Evolutionary conservation across 352 stramenopile genomes (phyloP).

Genomic region (Vaucheria bursata): DNA sequence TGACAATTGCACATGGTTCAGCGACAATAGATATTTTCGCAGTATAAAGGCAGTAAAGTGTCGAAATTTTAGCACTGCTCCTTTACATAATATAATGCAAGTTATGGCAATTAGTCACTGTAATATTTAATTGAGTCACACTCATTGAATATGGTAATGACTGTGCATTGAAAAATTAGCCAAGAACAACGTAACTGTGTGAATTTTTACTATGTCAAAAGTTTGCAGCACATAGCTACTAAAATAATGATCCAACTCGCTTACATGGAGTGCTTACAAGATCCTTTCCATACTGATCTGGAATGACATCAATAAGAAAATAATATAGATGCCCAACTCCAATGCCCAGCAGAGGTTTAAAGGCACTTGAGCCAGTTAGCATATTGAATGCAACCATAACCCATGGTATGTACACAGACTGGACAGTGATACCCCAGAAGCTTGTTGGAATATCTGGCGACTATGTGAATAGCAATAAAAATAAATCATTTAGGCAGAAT

Average conservation of each 20-base stretch:
- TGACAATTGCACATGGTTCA: not conserved
- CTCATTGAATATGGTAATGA: not conserved
- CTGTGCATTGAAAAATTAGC: not conserved
- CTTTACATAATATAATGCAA: not conserved
- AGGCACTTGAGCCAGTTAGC: slow-evolving; percentile 34
- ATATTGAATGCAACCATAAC: slow-evolving; percentile 55
- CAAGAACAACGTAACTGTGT: too few species aligned
- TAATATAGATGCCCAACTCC: slow-evolving; percentile 66
- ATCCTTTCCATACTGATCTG: slow-evolving; percentile 62
- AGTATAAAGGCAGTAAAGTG: too few species aligned
- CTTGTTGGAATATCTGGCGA: slow-evolving; percentile 54
- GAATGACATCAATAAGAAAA: slow-evolving; percentile 66
- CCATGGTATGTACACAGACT: slow-evolving; percentile 63
- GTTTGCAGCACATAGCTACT: not conserved
- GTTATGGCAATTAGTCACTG: not conserved
- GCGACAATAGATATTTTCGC: too few species aligned
- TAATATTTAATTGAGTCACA: not conserved
- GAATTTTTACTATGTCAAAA: too few species aligned
- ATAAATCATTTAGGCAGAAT: not conserved
- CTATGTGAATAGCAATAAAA: not conserved
- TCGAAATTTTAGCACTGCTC: too few species aligned
- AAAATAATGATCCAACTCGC: not conserved
- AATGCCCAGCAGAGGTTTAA: slow-evolving; percentile 58
- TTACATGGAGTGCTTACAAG: slow-evolving; percentile 59
- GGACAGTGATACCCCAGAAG: slow-evolving; percentile 62